Evolutionary conservation across 164 flowering plant genomes (phyloP).

Genomic region (Buxus sempervirens): DNA sequence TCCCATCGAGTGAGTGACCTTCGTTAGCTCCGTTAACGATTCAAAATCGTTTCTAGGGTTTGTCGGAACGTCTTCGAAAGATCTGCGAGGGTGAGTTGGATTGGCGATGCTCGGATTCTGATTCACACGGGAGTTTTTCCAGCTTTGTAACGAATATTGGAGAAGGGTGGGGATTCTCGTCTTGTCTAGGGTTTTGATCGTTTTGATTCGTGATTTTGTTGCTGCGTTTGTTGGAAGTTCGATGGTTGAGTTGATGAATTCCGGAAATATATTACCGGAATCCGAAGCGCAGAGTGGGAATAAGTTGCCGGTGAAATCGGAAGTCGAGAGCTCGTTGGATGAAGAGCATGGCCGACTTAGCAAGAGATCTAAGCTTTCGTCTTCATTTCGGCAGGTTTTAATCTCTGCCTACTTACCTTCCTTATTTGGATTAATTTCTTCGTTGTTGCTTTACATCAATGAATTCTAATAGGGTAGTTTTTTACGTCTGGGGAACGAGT

Average conservation of each 20-base stretch:
- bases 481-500: background rate
- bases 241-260: constrained; percentile 64
- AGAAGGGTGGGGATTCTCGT: background rate
- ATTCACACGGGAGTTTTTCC: background rate
- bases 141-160: background rate
- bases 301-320: constrained; percentile 49
- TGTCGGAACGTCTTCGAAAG: constrained; percentile 5
- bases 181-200: background rate
- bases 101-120: background rate
- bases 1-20: constrained; percentile 14
- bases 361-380: constrained; percentile 45
- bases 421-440: constrained; percentile 4
- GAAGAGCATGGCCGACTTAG: constrained; percentile 45
- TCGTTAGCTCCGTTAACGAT: background rate
- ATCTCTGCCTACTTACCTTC: background rate
- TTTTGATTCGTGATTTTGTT: background rate
- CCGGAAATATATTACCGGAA: constrained; percentile 33
- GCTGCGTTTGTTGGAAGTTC: constrained; percentile 4
- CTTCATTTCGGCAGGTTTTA: constrained; percentile 37
- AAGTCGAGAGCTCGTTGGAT: constrained; percentile 52
- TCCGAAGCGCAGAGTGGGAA: constrained; percentile 28
- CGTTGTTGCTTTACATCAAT: background rate
- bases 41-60: constrained; percentile 11
- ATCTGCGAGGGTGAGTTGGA: background rate
- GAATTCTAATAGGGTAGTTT: no score